Conservation (phyloP, 164 flowering plant species). For the Platanus orientalis region DNA sequence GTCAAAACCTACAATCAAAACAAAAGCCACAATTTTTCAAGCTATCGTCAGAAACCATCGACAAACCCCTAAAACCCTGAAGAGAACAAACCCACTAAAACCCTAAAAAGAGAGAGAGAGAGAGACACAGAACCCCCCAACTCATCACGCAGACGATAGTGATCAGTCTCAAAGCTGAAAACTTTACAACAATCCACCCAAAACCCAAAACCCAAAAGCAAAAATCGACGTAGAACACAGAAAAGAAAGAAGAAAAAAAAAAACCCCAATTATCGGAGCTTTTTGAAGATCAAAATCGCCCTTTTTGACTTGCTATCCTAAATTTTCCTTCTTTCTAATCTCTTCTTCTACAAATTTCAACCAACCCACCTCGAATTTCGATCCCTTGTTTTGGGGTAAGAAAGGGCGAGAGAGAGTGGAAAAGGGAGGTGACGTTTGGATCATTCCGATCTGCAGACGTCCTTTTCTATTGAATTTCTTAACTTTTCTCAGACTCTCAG, state of each 20-base stretch:
- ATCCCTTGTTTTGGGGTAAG: not conserved
- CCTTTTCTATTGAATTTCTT: constrained; percentile 22
- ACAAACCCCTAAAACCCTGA: not conserved
- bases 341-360: constrained; percentile 9
- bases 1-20: not conserved
- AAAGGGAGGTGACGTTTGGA: constrained; percentile 12
- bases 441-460: constrained; percentile 23
- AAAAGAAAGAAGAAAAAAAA: not conserved
- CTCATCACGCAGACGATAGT: not conserved
- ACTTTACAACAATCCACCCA: not conserved
- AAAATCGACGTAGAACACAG: constrained; percentile 9
- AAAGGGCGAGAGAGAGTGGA: not conserved
- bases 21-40: not conserved
- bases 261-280: constrained; percentile 7
- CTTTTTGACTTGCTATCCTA: constrained; percentile 7
- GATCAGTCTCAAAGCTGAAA: not conserved
- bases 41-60: not conserved
- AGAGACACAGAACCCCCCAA: not conserved
- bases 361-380: constrained; percentile 21
- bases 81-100: no score
- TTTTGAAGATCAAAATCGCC: constrained; percentile 15
- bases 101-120: no score
- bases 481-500: constrained; percentile 22
- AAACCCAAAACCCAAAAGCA: constrained; percentile 11
- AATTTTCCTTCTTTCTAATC: not conserved